phyloP scores from a whole-genome alignment of 306 rosid genomes.

The Pachyrhizus erosus region DNA sequence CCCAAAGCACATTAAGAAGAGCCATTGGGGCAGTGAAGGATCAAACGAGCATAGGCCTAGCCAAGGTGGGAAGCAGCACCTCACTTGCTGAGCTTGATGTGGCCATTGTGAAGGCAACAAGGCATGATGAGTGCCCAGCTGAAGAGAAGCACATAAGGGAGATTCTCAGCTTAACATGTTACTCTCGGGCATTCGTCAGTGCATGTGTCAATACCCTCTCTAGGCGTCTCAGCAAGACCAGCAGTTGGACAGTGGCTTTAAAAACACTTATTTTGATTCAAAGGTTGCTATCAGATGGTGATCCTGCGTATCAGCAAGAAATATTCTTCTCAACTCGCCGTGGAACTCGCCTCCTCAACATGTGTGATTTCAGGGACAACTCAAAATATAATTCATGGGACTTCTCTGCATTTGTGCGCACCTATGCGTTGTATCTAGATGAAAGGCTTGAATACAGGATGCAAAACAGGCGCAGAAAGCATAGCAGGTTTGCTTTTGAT shows the following conservation, averaged over 20 bases:
- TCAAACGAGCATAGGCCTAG: constrained; percentile 87
- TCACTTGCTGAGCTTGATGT: constrained; percentile 77
- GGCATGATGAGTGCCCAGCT: constrained; percentile 75
- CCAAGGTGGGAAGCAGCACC: constrained; percentile 74
- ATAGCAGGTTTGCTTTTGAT: constrained; percentile 58
- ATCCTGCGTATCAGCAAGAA: constrained; percentile 81
- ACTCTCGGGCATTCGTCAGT: constrained; percentile 63
- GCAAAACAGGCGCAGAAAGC: constrained; percentile 71
- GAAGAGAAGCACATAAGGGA: constrained; percentile 73
- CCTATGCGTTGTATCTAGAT: constrained; percentile 77
- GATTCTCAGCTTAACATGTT: constrained; percentile 80
- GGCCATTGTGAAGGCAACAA: constrained; percentile 90
- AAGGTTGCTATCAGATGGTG: constrained; percentile 74
- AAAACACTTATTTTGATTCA: constrained; percentile 76
- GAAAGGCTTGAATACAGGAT: constrained; percentile 83
- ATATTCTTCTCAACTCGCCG: constrained; percentile 83
- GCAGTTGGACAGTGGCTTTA: constrained; percentile 81
- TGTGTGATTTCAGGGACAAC: constrained; percentile 70
- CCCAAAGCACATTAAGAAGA: constrained; percentile 65
- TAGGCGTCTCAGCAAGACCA: constrained; percentile 70
- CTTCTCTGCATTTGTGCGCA: constrained; percentile 76
- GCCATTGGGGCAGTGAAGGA: constrained; percentile 95
- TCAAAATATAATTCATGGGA: constrained; percentile 57
- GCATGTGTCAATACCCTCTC: constrained; percentile 70
- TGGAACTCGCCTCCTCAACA: constrained; percentile 83